A percentile compares a stretch with the other conserved stretches of the same genome.
Evolutionary conservation across 345 rosid species (phyloP).

Genomic region (Salix viminalis): DNA sequence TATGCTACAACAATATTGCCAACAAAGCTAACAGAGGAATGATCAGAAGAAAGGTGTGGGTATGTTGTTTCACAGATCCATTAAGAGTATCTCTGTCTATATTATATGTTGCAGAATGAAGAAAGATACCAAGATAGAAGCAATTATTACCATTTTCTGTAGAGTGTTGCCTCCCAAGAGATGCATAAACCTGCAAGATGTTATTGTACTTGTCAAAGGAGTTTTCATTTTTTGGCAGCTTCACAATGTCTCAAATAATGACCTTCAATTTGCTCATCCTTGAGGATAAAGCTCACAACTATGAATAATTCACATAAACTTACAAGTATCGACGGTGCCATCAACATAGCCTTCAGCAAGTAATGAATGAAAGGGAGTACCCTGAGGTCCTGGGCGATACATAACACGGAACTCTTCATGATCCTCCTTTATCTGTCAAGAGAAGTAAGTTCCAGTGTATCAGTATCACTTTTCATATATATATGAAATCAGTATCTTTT

Average conservation of each 20-base stretch:
- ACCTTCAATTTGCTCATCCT: not conserved
- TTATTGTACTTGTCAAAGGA: conserved; percentile 8
- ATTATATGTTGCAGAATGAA: not conserved
- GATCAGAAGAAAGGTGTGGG: not conserved
- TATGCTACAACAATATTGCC: not conserved
- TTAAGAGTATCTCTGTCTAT: not conserved
- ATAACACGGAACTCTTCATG: conserved; percentile 79
- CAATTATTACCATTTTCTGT: conserved; percentile 67
- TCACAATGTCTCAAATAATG: not conserved
- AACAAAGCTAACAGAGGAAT: not conserved
- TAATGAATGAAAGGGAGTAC: conserved; percentile 71
- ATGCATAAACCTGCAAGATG: conserved; percentile 70
- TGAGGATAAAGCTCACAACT: conserved; percentile 9
- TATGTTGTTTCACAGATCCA: not conserved
- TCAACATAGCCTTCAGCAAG: conserved; percentile 94
- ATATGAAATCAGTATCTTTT: not conserved
- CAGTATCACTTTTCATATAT: not conserved
- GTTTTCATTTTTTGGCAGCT: not conserved
- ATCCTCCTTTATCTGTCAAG: conserved; percentile 65
- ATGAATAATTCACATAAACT: conserved; percentile 22
- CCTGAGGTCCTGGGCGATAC: conserved; percentile 88
- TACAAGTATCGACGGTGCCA: conserved; percentile 80
- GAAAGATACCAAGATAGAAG: not conserved
- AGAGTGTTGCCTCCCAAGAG: conserved; percentile 72
- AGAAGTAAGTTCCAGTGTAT: conserved; percentile 5